Percentiles rank a stretch among this genome's conserved stretches.
Conservation (phyloP, 257 asterid species). For the Forsythia suspensa region DNA sequence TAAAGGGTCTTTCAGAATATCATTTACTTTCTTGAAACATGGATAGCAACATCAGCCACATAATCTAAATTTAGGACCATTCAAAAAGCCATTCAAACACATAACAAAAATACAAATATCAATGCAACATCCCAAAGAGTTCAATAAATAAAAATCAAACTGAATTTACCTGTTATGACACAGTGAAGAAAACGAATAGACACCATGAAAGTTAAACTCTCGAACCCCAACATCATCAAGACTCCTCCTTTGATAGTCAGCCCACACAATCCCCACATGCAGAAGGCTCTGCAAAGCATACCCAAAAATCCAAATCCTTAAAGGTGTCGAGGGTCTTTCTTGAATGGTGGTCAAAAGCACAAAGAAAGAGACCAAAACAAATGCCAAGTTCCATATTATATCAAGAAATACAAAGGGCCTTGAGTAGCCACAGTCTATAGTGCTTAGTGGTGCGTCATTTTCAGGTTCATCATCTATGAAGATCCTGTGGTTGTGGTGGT, state of each 20-base stretch:
- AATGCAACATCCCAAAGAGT: constrained; percentile 1
- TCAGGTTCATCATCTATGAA: constrained; percentile 28
- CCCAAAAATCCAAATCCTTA: constrained; percentile 78
- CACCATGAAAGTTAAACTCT: constrained; percentile 31
- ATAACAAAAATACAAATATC: background rate
- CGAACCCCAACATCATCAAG: constrained; percentile 32
- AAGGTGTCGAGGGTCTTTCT: constrained; percentile 73
- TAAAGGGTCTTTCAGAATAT: constrained; percentile 10
- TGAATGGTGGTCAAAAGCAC: constrained; percentile 53
- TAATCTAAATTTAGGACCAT: constrained; percentile 11
- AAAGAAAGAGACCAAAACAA: constrained; percentile 60
- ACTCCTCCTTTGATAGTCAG: constrained; percentile 46
- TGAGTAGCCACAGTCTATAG: constrained; percentile 45
- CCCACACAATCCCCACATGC: constrained; percentile 72
- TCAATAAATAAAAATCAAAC: background rate
- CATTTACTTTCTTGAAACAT: constrained; percentile 22
- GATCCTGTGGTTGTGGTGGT: constrained; percentile 25
- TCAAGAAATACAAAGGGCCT: constrained; percentile 78
- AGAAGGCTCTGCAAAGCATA: constrained; percentile 82
- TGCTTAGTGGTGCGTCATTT: constrained; percentile 20
- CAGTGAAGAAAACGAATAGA: constrained; percentile 38
- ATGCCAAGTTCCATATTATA: constrained; percentile 78
- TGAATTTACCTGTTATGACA: constrained; percentile 49
- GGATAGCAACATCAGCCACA: constrained; percentile 22
- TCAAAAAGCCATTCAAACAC: constrained; percentile 8